Evolutionary conservation across 1,284 basidiomycete genomes (phyloP).

Genomic region (Waitea zeae): DNA sequence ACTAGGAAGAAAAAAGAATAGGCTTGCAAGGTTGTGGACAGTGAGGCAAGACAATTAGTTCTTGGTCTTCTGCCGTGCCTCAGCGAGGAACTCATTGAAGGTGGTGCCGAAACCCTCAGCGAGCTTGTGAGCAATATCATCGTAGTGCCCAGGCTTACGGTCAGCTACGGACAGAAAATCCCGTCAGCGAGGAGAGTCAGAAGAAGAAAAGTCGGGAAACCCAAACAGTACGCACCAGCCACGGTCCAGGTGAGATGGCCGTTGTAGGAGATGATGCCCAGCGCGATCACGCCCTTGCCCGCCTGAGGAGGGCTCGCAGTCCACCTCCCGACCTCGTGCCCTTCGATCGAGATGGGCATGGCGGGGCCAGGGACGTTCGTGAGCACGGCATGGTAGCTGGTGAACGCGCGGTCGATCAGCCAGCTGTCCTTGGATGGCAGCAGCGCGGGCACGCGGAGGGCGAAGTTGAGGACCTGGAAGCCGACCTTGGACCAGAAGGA

Average conservation of each 20-base stretch:
- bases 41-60: no score
- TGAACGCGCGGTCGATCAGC: background rate
- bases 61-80: background rate
- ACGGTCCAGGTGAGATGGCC: constrained; percentile 3
- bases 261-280: constrained; percentile 14
- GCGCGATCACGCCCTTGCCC: constrained; percentile 14
- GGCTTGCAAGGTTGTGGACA: no score
- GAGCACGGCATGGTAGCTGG: constrained; percentile 7
- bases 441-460: constrained; percentile 11
- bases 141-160: background rate
- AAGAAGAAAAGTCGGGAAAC: no score
- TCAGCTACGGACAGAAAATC: constrained; percentile 1
- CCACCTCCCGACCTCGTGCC: constrained; percentile 13
- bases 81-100: constrained; percentile 3
- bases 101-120: constrained; percentile 1
- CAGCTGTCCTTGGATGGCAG: constrained; percentile 5
- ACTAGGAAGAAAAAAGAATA: no score
- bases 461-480: constrained; percentile 12
- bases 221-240: background rate
- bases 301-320: constrained; percentile 14
- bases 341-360: constrained; percentile 11
- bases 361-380: constrained; percentile 15
- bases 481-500: constrained; percentile 11
- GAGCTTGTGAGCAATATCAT: constrained; percentile 1
- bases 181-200: background rate